Evolutionary conservation across 139 green algal species (phyloP).

Genomic region (Chlamydomonas schloesseri): DNA sequence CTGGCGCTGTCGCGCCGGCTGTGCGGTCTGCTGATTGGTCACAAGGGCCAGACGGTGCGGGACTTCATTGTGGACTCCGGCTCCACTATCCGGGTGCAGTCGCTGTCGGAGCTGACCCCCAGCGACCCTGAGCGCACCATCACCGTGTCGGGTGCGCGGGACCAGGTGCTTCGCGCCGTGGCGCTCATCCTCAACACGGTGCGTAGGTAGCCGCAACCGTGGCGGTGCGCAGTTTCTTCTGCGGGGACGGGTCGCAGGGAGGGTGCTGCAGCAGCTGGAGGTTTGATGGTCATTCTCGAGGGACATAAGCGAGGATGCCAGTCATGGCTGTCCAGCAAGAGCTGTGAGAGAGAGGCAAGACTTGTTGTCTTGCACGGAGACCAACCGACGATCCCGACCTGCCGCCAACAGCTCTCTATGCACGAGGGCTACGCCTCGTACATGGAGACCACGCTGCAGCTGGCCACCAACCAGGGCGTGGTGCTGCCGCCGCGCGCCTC

Average conservation of each 20-base stretch:
- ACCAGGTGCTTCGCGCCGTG: slow-evolving; percentile 70
- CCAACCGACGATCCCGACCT: too few species aligned
- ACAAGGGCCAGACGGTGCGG: slow-evolving; percentile 74
- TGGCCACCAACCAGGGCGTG: slow-evolving; percentile 70
- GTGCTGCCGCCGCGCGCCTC: slow-evolving; percentile 54
- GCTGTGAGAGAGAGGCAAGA: too few species aligned
- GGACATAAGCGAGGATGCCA: too few species aligned
- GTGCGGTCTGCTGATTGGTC: slow-evolving; percentile 74
- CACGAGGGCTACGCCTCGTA: slow-evolving; percentile 66
- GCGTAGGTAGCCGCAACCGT: neutral
- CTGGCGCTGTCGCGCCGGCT: slow-evolving; percentile 72
- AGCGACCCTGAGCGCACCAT: slow-evolving; percentile 74
- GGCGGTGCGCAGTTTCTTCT: too few species aligned
- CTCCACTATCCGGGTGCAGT: slow-evolving; percentile 74
- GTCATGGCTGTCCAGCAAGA: too few species aligned
- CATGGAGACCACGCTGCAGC: slow-evolving; percentile 77
- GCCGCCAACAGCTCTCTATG: slow-evolving; percentile 57
- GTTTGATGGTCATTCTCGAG: too few species aligned
- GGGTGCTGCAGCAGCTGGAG: too few species aligned
- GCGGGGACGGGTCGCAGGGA: too few species aligned
- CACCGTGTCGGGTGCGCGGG: slow-evolving; percentile 59
- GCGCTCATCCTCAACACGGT: slow-evolving; percentile 77
- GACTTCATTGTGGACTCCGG: slow-evolving; percentile 78
- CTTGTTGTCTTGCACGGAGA: too few species aligned
- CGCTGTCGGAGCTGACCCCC: slow-evolving; percentile 66